Evolutionary conservation across 2,329 filamentous ascomycete species (phyloP), one percentile per base, ranked within the genome.

Genomic region (Beauveria sp.): DNA sequence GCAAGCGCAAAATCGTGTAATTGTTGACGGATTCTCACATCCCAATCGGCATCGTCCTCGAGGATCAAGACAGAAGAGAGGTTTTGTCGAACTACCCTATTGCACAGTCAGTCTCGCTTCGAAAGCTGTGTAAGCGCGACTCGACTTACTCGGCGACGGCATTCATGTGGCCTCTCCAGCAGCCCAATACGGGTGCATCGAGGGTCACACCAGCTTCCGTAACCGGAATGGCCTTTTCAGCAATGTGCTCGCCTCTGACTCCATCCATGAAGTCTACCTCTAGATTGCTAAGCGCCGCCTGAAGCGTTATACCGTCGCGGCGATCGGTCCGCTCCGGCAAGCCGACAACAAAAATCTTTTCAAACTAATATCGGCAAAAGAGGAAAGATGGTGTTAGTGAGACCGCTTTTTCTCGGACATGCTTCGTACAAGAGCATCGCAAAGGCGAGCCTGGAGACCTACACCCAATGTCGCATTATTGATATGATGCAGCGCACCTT

Each of bases 1-100:
- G 76, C 74, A 18, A 67, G 65, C 1, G 78, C 75, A 46, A 79
- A 76, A 53, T 71, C 64, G 31, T 66, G 72, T n/a, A 84, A 74
- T 66, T 85, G 82, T 0, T 70, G 56, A 34, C 79, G 79, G 24
- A 85, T 68, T 0, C 75, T 71, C 16, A 84, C 69, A 61, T 85
- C 83, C 83, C 83, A 85, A 69, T 85, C 82, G 22, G 77, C 75
- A 61, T 85, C 82, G 66, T 85, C 82, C 66, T 85, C 83, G 28
- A 85, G 67, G 31, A 85, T 79, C 2, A 85, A 69, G 0, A 79
- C 81, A 1, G 77, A 79, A 1, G 73, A 70, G 2, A 82, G 65
- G 46, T 77, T 75, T 12, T 76, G 69, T n/a, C 76, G 71, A 14
- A 83, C 73, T 16, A 84, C 71, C 26, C 43, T 43, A 16, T 46